phyloP scores from a whole-genome alignment of 2,329 filamentous ascomycete species.

The Beauveria varroae region DNA sequence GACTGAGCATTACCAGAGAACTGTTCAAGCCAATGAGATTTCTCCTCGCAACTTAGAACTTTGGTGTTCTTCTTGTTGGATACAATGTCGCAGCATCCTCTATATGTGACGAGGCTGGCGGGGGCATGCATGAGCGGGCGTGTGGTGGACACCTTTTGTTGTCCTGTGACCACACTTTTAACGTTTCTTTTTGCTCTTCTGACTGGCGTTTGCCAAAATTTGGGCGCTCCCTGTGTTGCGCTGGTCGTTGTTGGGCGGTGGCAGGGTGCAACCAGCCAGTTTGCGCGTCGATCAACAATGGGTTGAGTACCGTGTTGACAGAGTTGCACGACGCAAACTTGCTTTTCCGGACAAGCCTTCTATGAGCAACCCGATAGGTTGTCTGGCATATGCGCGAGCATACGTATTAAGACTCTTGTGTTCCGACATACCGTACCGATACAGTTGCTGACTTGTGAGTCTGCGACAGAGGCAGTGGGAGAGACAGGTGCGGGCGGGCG shows the following conservation, averaged over 20 bases:
- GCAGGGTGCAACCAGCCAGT: background rate
- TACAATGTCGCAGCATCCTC: background rate
- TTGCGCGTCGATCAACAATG: background rate
- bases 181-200: background rate
- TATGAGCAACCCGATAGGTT: background rate
- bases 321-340: slow-evolving; percentile 2
- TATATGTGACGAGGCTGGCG: background rate
- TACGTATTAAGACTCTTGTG: background rate
- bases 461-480: too few relatives aligned
- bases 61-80: background rate
- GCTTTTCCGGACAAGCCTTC: background rate
- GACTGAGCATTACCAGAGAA: background rate
- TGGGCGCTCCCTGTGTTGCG: background rate
- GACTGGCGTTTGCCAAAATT: background rate
- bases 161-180: background rate
- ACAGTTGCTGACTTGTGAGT: too few relatives aligned
- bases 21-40: too few relatives aligned
- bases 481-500: too few relatives aligned
- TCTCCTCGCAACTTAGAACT: too few relatives aligned
- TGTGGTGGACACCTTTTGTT: background rate
- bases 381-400: background rate
- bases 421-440: too few relatives aligned
- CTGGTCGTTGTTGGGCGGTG: background rate
- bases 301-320: background rate
- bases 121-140: background rate